Conservation (phyloP, 208 protist species). For the Trypanosoma vivax region DNA sequence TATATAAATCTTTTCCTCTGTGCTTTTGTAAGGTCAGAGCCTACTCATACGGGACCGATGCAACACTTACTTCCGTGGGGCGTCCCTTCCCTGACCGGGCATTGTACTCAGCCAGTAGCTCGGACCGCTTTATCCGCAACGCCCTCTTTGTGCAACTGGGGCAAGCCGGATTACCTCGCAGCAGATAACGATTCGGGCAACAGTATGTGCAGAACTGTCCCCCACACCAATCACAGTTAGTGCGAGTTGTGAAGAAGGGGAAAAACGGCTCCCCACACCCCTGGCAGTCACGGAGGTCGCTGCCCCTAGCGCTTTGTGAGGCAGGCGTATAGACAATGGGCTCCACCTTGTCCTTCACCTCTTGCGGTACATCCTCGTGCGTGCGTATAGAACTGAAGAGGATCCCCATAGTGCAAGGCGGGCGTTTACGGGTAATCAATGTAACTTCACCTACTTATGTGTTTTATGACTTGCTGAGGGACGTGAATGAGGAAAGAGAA, state of each 20-base stretch:
- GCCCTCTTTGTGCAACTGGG: slow-evolving; percentile 51
- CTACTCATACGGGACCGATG: neutral
- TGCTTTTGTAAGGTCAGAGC: neutral
- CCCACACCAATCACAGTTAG: slow-evolving; percentile 83
- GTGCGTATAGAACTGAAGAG: slow-evolving; percentile 43
- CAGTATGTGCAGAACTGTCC: slow-evolving; percentile 65
- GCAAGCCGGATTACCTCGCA: slow-evolving; percentile 63
- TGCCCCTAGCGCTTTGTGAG: slow-evolving; percentile 20
- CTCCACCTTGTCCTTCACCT: slow-evolving; percentile 57
- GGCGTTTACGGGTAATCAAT: no score
- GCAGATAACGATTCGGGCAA: slow-evolving; percentile 59
- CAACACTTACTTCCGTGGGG: slow-evolving; percentile 7
- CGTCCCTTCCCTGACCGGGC: neutral
- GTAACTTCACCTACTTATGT: no score
- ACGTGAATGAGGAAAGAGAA: no score
- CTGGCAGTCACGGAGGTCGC: slow-evolving; percentile 37
- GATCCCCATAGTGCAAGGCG: slow-evolving; percentile 46
- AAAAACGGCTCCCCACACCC: slow-evolving; percentile 52
- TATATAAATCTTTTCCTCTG: neutral
- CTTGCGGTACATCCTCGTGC: slow-evolving; percentile 55
- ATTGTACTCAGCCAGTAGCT: slow-evolving; percentile 40
- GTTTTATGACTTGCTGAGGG: no score
- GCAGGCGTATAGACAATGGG: slow-evolving; percentile 63
- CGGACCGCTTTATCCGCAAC: slow-evolving; percentile 26
- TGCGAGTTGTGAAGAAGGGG: slow-evolving; percentile 51